A percentile compares a stretch with the other conserved stretches of the same genome.
Evolutionary conservation across 169 alveolate genomes (phyloP).

Genomic region (Plasmodium inui): DNA sequence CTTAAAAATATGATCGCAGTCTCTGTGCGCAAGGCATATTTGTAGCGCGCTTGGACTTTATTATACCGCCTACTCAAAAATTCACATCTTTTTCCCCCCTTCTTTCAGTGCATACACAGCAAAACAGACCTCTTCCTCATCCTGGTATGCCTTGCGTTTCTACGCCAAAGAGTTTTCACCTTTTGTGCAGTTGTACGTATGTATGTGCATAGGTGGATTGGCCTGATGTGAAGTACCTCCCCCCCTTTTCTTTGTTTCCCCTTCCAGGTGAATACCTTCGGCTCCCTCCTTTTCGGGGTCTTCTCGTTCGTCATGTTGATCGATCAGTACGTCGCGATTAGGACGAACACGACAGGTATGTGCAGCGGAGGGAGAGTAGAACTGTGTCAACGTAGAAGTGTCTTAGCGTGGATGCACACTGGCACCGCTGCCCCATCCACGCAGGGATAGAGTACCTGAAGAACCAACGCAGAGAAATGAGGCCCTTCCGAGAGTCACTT

Average conservation of each 20-base stretch:
- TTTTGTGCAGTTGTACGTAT: background rate
- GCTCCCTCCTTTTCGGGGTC: conserved; percentile 58
- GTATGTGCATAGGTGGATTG: background rate
- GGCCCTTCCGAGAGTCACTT: conserved; percentile 29
- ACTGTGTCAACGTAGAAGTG: background rate
- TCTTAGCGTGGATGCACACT: background rate
- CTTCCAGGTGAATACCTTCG: conserved; percentile 21
- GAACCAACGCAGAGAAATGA: conserved; percentile 11
- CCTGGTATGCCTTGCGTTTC: conserved; percentile 2
- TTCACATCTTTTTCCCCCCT: background rate
- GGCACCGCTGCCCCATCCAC: background rate
- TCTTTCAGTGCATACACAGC: conserved; percentile 37
- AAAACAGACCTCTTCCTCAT: conserved; percentile 36
- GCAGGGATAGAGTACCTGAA: conserved; percentile 62
- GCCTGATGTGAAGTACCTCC: background rate
- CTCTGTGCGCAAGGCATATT: background rate
- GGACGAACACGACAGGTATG: conserved; percentile 68
- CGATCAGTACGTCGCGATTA: conserved; percentile 61
- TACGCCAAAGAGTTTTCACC: background rate
- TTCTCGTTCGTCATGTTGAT: conserved; percentile 54
- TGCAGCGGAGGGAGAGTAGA: background rate
- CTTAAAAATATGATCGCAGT: background rate
- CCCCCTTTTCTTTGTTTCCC: background rate
- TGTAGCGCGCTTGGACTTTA: background rate
- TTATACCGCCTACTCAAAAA: background rate